These are phyloP conservation scores for Coprinopsis strossmayeri DNA, from an alignment of 768 basidiomycete genomes.

Conservation along the genomic window DNA sequence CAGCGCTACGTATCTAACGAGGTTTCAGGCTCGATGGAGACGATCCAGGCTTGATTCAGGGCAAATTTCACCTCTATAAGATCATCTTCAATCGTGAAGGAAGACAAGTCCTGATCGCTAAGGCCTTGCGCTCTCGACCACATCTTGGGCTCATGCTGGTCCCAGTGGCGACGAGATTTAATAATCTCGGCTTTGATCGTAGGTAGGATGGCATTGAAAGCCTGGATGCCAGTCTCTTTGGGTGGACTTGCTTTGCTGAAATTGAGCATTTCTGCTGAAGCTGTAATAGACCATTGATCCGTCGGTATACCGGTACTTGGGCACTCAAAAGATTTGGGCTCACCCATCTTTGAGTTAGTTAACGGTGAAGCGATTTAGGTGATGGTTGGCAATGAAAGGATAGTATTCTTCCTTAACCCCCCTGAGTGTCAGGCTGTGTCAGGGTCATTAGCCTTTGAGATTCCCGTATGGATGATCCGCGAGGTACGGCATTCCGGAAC, in stretches of 20 bases:
- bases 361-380: background rate
- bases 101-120: constrained; percentile 44
- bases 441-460: no score
- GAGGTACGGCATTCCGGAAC: no score
- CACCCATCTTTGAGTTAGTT: background rate
- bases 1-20: constrained; percentile 41
- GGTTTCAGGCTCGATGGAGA: no score
- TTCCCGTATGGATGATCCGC: no score
- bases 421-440: no score
- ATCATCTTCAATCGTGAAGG: constrained; percentile 43
- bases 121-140: constrained; percentile 55
- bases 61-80: constrained; percentile 37
- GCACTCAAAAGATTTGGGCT: background rate
- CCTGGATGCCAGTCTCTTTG: constrained; percentile 52
- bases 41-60: no score
- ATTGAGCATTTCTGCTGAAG: constrained; percentile 47
- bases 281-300: constrained; percentile 24
- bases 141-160: constrained; percentile 66
- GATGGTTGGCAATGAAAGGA: no score
- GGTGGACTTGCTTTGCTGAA: constrained; percentile 59
- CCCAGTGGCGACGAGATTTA: constrained; percentile 64
- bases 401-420: no score
- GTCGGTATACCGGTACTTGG: background rate
- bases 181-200: constrained; percentile 61
- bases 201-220: constrained; percentile 49